phyloP scores from a whole-genome alignment of 108 stramenopile genomes.

The Fistulifera pelliculosa region DNA sequence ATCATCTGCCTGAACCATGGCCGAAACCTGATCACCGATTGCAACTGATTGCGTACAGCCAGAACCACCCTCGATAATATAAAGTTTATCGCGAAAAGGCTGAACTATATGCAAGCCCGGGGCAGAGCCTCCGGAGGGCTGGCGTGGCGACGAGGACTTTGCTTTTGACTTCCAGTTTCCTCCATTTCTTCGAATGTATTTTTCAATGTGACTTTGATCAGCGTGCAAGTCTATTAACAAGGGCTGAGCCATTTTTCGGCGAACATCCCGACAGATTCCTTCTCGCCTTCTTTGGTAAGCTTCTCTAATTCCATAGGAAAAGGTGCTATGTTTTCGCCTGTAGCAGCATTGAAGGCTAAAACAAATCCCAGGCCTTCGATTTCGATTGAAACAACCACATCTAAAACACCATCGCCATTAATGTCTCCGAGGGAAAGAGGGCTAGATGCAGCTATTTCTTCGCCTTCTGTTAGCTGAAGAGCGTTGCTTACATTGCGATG shows the following conservation, averaged over 20 bases:
- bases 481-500: conserved; percentile 42
- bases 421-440: conserved; percentile 72
- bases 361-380: conserved; percentile 9
- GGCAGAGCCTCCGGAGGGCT: conserved; percentile 52
- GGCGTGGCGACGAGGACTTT: conserved; percentile 7
- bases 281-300: conserved; percentile 7
- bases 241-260: conserved; percentile 34
- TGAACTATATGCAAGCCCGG: conserved; percentile 68
- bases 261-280: conserved; percentile 17
- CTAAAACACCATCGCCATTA: conserved; percentile 58
- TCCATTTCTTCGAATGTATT: conserved; percentile 37
- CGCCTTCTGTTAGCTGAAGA: conserved; percentile 6
- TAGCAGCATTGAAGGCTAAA: conserved; percentile 27
- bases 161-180: conserved; percentile 23
- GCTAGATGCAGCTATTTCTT: conserved; percentile 39
- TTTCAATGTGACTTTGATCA: conserved; percentile 46
- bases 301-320: conserved; percentile 52
- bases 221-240: conserved; percentile 65
- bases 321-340: conserved; percentile 41
- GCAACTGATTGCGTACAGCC: conserved; percentile 62
- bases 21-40: conserved; percentile 51
- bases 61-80: conserved; percentile 67
- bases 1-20: conserved; percentile 80
- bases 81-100: conserved; percentile 43
- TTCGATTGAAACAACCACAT: conserved; percentile 42